Conservation (phyloP, 73 alveolate species). For the Durusdinium trenchii region DNA sequence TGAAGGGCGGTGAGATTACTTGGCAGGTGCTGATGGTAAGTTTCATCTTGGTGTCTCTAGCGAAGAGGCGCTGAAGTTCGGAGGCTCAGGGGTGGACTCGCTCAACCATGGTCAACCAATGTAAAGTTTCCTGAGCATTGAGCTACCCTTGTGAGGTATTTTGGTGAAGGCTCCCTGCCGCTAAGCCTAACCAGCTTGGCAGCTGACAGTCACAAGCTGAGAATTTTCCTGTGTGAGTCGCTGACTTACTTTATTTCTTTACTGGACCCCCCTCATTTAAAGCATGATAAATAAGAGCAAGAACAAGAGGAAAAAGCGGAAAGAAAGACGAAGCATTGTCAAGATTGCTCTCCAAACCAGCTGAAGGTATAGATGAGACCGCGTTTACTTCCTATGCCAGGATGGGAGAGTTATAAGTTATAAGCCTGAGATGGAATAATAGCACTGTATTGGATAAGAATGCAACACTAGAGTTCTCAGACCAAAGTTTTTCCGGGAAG, state of each 20-base stretch:
- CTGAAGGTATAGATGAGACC: conserved; percentile 35
- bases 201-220: background rate
- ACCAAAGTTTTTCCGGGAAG: background rate
- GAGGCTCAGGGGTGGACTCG: background rate
- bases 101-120: background rate
- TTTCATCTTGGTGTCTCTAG: conserved; percentile 87
- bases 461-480: background rate
- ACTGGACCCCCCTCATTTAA: too few species aligned
- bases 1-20: too few species aligned
- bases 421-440: too few species aligned
- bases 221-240: too few species aligned
- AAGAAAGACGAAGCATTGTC: background rate
- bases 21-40: background rate
- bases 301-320: too few species aligned
- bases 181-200: conserved; percentile 21
- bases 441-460: too few species aligned
- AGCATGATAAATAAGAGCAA: too few species aligned
- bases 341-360: background rate
- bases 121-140: background rate
- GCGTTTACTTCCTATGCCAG: conserved; percentile 20
- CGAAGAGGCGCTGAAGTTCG: conserved; percentile 46
- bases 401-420: background rate
- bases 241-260: too few species aligned
- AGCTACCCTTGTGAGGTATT: background rate
- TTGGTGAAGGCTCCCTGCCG: background rate